phyloP scores from a whole-genome alignment of 176 grass and related monocot genomes.

The Carex cristatella region DNA sequence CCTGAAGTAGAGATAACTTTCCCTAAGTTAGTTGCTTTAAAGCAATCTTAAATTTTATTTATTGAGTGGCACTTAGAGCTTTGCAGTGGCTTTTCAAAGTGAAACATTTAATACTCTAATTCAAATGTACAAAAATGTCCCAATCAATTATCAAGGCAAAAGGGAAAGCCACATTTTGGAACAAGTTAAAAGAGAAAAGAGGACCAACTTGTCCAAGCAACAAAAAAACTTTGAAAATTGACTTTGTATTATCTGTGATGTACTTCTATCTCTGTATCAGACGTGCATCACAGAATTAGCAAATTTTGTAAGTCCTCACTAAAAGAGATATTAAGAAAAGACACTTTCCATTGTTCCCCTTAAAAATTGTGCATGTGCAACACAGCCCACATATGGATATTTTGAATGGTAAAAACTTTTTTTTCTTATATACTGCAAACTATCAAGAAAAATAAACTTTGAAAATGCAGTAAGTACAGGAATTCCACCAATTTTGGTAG shows the following conservation, averaged over 20 bases:
- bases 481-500: background rate
- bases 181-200: background rate
- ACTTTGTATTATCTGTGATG: background rate
- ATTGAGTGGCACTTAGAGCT: background rate
- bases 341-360: background rate
- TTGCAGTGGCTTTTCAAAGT: constrained; percentile 1
- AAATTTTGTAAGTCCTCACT: background rate
- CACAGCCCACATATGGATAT: background rate
- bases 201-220: background rate
- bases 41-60: background rate
- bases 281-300: background rate
- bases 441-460: background rate
- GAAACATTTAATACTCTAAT: background rate
- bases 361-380: background rate
- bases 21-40: background rate
- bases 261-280: background rate
- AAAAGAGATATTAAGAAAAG: background rate
- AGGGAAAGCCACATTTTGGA: background rate
- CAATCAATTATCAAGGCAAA: background rate
- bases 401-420: background rate
- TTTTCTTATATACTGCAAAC: background rate
- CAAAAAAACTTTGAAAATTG: background rate
- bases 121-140: constrained; percentile 4
- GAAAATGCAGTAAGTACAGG: background rate
- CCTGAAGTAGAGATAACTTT: background rate